These are phyloP conservation scores for Aegilops longissima DNA, from an alignment of 176 grass and related monocot species.

Conservation along the genomic window DNA sequence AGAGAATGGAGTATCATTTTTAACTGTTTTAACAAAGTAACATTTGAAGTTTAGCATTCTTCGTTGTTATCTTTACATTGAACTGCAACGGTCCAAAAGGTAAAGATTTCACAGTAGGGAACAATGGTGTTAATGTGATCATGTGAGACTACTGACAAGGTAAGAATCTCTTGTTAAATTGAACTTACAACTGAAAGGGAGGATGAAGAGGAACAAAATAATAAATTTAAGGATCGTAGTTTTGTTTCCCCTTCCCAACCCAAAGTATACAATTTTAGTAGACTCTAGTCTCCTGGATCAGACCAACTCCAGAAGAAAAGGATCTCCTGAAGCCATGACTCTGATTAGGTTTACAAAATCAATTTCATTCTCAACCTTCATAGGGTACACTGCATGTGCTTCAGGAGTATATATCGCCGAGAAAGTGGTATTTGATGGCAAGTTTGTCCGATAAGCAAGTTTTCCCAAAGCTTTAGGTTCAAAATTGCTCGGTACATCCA, in stretches of 20 bases:
- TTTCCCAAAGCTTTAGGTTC: slow-evolving; percentile 73
- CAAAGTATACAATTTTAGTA: background rate
- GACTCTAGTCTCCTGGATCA: slow-evolving; percentile 35
- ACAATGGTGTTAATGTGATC: background rate
- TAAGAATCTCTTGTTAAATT: slow-evolving; percentile 12
- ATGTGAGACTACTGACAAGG: background rate
- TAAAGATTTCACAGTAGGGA: background rate
- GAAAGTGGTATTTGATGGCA: slow-evolving; percentile 59
- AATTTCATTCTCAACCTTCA: slow-evolving; percentile 76
- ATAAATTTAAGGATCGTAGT: slow-evolving; percentile 6
- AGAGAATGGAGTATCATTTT: slow-evolving; percentile 11
- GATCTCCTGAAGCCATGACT: slow-evolving; percentile 74
- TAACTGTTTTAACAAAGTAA: background rate
- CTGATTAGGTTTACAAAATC: slow-evolving; percentile 86
- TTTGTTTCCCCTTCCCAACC: slow-evolving; percentile 27
- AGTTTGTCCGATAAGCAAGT: slow-evolving; percentile 58
- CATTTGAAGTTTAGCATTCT: background rate
- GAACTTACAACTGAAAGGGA: slow-evolving; percentile 36
- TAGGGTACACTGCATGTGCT: slow-evolving; percentile 73
- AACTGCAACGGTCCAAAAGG: background rate
- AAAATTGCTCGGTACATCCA: slow-evolving; percentile 77
- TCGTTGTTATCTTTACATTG: slow-evolving; percentile 10
- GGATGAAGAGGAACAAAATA: slow-evolving; percentile 16
- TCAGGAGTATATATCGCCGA: slow-evolving; percentile 63
- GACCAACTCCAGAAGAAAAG: slow-evolving; percentile 78